A percentile compares a stretch with the other conserved stretches of the same genome.
These are phyloP conservation scores for Sporothrix euskadiensis DNA, from an alignment of 2,329 filamentous ascomycete species.

Conservation along the genomic window DNA sequence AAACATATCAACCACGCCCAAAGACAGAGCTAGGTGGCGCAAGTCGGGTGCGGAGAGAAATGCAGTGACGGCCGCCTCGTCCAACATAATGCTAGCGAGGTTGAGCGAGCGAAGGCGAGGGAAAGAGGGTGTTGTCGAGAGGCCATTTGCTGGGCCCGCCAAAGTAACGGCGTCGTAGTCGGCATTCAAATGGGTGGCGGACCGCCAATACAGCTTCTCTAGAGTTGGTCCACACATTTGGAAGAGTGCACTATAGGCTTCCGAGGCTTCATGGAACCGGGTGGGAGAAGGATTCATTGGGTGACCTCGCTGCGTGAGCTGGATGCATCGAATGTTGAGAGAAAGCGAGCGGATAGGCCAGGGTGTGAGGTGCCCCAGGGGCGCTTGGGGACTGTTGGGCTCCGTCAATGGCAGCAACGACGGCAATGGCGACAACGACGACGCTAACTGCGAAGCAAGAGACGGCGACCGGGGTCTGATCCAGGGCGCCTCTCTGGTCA, in stretches of 20 bases:
- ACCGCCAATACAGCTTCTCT: neutral
- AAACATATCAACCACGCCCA: neutral
- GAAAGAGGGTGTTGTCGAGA: neutral
- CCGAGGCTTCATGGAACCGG: neutral
- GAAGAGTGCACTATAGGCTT: neutral
- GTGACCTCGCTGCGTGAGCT: neutral
- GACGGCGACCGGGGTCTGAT: neutral
- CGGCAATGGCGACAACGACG: too few relatives aligned
- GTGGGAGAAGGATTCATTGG: neutral
- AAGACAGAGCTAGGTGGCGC: neutral
- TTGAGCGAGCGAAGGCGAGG: neutral
- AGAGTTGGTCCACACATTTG: neutral
- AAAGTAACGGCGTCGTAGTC: too few relatives aligned
- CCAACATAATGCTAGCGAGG: neutral
- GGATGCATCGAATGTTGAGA: neutral
- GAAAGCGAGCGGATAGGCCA: neutral
- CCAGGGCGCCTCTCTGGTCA: neutral
- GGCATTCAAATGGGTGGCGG: neutral
- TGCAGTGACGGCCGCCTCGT: neutral
- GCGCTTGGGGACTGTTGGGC: too few relatives aligned
- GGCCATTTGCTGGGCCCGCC: too few relatives aligned
- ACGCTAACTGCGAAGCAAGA: too few relatives aligned
- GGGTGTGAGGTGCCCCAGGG: neutral
- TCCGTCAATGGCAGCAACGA: too few relatives aligned
- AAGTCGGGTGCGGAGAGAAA: neutral